These are phyloP conservation scores for Blepharisma undulans DNA, from an alignment of 169 alveolate species.

Conservation along the genomic window DNA sequence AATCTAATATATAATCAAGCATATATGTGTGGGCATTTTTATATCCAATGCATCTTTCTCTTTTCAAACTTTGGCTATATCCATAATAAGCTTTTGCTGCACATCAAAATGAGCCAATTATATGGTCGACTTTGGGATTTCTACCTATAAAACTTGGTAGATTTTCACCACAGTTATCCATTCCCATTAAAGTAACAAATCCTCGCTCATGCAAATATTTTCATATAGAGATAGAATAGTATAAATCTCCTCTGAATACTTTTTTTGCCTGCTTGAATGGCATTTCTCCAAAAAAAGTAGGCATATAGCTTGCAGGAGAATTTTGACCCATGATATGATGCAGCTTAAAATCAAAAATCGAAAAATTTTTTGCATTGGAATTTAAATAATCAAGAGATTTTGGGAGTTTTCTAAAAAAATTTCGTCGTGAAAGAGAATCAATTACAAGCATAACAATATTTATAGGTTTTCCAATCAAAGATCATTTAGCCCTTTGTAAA, in stretches of 20 bases:
- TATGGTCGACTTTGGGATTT: slow-evolving; percentile 18
- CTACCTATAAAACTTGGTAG: slow-evolving; percentile 21
- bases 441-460: slow-evolving; percentile 16
- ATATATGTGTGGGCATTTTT: slow-evolving; percentile 25
- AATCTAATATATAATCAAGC: background rate
- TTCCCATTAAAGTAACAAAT: background rate
- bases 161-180: slow-evolving; percentile 21
- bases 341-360: slow-evolving; percentile 30
- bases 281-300: slow-evolving; percentile 24
- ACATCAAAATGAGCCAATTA: slow-evolving; percentile 13
- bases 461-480: background rate
- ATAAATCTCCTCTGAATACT: background rate
- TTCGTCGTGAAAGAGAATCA: slow-evolving; percentile 31
- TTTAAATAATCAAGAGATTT: background rate
- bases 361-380: background rate
- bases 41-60: background rate
- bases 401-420: slow-evolving; percentile 23
- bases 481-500: background rate
- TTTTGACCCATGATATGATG: slow-evolving; percentile 21
- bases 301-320: slow-evolving; percentile 19
- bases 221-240: background rate
- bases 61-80: background rate
- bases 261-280: background rate
- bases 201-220: slow-evolving; percentile 3
- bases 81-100: slow-evolving; percentile 8